Evolutionary conservation across 2,329 filamentous ascomycete genomes (phyloP).

Genomic region (Chaetomiaceae sp.): DNA sequence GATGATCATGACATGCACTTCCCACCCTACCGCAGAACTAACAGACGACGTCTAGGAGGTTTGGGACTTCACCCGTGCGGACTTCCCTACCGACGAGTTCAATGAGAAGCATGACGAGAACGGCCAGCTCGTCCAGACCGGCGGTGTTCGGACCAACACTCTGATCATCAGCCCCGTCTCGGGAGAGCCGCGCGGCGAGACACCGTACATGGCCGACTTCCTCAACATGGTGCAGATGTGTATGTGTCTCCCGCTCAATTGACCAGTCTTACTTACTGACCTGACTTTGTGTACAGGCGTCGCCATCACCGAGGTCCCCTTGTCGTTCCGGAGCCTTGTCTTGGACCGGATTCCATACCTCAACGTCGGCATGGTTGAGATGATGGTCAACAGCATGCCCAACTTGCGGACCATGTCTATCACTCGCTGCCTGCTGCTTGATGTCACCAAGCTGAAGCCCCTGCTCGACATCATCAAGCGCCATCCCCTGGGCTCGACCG

Average conservation of each 20-base stretch:
- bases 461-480: constrained; percentile 15
- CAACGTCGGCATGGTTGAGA: constrained; percentile 10
- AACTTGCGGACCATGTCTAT: constrained; percentile 18
- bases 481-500: constrained; percentile 1
- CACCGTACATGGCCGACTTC: constrained; percentile 10
- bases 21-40: no score
- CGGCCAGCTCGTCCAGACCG: not conserved
- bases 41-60: not conserved
- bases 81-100: not conserved
- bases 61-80: constrained; percentile 3
- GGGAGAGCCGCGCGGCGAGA: not conserved
- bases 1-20: no score
- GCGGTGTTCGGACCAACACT: constrained; percentile 6
- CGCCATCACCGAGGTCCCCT: not conserved
- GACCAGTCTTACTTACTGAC: no score
- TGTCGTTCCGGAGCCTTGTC: constrained; percentile 14
- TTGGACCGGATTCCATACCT: constrained; percentile 20
- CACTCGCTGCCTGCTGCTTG: constrained; percentile 19
- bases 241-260: not conserved
- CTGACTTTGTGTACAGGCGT: not conserved
- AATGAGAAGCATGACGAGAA: not conserved
- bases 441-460: constrained; percentile 16
- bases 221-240: constrained; percentile 1
- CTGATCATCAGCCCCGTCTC: constrained; percentile 7
- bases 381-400: constrained; percentile 19